Evolutionary conservation across 2,329 filamentous ascomycete genomes (phyloP).

Genomic region (Aspergillus sergii): DNA sequence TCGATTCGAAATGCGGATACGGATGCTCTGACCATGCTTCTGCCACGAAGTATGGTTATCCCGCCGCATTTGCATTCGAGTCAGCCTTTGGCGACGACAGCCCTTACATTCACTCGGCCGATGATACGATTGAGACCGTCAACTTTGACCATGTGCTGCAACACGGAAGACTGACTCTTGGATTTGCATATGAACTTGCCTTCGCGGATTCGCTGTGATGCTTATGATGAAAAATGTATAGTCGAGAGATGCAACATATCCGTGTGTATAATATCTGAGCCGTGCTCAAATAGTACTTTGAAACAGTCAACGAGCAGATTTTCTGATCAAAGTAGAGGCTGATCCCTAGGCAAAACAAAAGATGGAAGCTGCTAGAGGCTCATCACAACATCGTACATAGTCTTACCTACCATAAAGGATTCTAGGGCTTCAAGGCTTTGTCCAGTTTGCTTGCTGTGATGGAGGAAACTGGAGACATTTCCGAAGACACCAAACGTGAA

Average conservation of each 20-base stretch:
- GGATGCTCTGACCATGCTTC: conserved; percentile 7
- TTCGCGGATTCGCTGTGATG: conserved; percentile 1
- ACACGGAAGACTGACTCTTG: conserved; percentile 2
- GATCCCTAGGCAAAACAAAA: not conserved
- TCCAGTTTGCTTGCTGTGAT: no score
- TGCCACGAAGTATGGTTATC: conserved; percentile 2
- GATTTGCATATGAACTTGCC: conserved; percentile 8
- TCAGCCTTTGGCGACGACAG: conserved; percentile 2
- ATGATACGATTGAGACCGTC: conserved; percentile 7
- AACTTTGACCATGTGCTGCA: conserved; percentile 8
- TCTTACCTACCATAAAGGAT: no score
- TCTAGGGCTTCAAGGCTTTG: no score
- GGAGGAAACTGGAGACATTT: no score
- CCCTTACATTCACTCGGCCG: conserved; percentile 1
- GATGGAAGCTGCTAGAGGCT: not conserved
- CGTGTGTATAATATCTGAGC: not conserved
- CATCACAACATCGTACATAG: no score
- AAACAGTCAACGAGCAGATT: fast-evolving
- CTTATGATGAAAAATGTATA: not conserved
- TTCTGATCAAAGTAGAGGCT: not conserved
- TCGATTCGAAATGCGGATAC: conserved; percentile 4
- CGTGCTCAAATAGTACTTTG: not conserved
- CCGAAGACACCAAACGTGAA: no score
- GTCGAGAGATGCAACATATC: no score
- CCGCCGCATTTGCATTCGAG: conserved; percentile 2